Evolutionary conservation across 2,329 filamentous ascomycete species (phyloP), one percentile per base, ranked within the genome.

Genomic region (Aureobasidium sp.): DNA sequence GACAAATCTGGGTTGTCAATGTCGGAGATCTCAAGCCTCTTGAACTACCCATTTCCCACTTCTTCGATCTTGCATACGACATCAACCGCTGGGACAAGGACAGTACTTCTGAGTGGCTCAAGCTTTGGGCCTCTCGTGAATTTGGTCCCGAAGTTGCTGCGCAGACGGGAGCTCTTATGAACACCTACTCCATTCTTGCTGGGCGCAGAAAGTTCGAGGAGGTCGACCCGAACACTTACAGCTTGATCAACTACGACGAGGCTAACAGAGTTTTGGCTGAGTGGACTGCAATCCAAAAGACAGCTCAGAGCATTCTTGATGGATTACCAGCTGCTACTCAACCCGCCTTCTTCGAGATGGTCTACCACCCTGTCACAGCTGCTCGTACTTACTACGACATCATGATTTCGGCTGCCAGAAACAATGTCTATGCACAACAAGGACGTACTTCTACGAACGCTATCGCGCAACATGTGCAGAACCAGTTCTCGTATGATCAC

Each of bases 1-100:
- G 81, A 63, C 75, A 80, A 19, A 84, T 87, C 63, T 87, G 84
- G 84, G 78, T 87, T 45, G 82, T 86, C 65, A 87, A 87, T 63
- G 82, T 87, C 21, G 84, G 84, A 42, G 84, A 87, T 66, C 76
- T 87, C 63, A 87, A 87, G 71, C 81, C 82, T 0, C 75, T 84
- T 13, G 83, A 88, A 73, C 77, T 87, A 17, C 84, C 85, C 21
- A 83, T 88, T 68, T 83, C 77, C 67, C 84, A 88, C 70, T 87
- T 84, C 73, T 74, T 88, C 63, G 84, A 87, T 64, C 76, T 88
- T 62, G 86, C 84, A 1, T 89, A 88, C 68, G 82, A 88, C 66
- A 79, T 81, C 23, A 72, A 79, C 21, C 68, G 73, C 1, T 86
- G 81, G 78, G 76, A 78, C n/a, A 77, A 80, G 55, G 77, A 81